Conservation (phyloP, 768 basidiomycete species). For the Macrolepiota dolichaula region DNA sequence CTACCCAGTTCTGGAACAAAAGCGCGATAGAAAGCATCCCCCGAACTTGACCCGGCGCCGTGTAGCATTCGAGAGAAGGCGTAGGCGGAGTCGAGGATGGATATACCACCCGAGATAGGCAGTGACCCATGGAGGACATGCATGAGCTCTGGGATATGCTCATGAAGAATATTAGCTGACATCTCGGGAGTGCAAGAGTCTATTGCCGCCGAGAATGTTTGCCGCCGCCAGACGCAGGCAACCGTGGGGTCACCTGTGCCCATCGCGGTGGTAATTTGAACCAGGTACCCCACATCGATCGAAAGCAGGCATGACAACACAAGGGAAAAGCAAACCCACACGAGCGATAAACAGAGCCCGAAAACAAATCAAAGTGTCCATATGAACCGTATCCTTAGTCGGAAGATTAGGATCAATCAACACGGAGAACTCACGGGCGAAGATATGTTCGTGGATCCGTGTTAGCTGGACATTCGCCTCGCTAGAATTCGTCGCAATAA, state of each 20-base stretch:
- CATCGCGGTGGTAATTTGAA: not conserved
- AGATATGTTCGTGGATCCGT: slow-evolving; percentile 85
- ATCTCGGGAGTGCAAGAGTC: slow-evolving; percentile 73
- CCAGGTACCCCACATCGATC: not conserved
- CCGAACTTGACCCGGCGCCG: slow-evolving; percentile 53
- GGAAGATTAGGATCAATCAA: not conserved
- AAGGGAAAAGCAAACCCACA: no score
- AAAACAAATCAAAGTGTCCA: not conserved
- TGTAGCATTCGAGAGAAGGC: slow-evolving; percentile 86
- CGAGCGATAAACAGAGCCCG: not conserved
- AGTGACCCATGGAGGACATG: slow-evolving; percentile 43
- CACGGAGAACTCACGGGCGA: slow-evolving; percentile 57
- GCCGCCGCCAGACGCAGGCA: slow-evolving; percentile 87
- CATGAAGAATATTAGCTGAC: slow-evolving; percentile 60
- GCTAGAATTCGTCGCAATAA: slow-evolving; percentile 81
- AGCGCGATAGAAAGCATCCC: slow-evolving; percentile 80
- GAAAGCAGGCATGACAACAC: not conserved
- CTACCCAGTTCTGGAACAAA: slow-evolving; percentile 84
- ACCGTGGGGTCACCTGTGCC: slow-evolving; percentile 75
- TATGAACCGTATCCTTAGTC: not conserved
- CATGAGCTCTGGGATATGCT: slow-evolving; percentile 68
- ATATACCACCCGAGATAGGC: slow-evolving; percentile 42
- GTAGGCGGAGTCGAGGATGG: slow-evolving; percentile 72
- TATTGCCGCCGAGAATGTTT: slow-evolving; percentile 86
- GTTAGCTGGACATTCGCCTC: slow-evolving; percentile 85